Base-by-base conservation (phyloP, 2,329 filamentous ascomycete genomes). In the Fusarium decemcellulare region DNA sequence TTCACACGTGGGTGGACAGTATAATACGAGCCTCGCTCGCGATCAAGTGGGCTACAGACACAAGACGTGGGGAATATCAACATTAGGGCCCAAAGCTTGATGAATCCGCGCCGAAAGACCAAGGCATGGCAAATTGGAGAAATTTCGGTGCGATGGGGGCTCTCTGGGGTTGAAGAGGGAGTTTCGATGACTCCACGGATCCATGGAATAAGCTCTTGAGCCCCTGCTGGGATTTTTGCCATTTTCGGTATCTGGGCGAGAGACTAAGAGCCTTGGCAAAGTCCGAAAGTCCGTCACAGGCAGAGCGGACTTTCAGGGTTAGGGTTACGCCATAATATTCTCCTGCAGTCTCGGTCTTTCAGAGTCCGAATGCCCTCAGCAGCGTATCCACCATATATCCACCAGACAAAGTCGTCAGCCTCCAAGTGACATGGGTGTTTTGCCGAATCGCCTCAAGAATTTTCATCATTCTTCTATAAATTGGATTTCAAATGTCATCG, bases 311-410 rank as follows among this genome's bases (percentile, higher is more conserved):
- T 15, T 58, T n/a, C 29, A 68, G 65, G 63, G 65, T 66, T 66
- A 66, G 65, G 65, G 65, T 68, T 68, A 37, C 11, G 12, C 9
- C 7, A 7, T 15, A 18, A 7, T 16, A 6, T 6, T 27, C 4
- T 23, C 47, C 23, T 40, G 70, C 67, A 61, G 3, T 8, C 40
- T 72, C 72, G 72, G 72, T 32, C 37, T 43, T 46, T 70, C 23
- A 63, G 29, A 54, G 43, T 72, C 72, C 72, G 72, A 74, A 73
- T 63, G 44, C 40, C 68, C 53, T 73, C 68, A 63, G 42, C 14
- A 50, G 23, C 36, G 54, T 50, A 60, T 58, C 58, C 61, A 69
- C 40, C 29, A 56, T 52, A 61, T 74, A 67, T 69, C 69, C 69
- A 56, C 37, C 40, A 42, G 6, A 30, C 12, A 30, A 9, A 8